These are phyloP conservation scores for Mucor plumbeus DNA, from an alignment of 371 early-diverging fungal species.

Conservation along the genomic window DNA sequence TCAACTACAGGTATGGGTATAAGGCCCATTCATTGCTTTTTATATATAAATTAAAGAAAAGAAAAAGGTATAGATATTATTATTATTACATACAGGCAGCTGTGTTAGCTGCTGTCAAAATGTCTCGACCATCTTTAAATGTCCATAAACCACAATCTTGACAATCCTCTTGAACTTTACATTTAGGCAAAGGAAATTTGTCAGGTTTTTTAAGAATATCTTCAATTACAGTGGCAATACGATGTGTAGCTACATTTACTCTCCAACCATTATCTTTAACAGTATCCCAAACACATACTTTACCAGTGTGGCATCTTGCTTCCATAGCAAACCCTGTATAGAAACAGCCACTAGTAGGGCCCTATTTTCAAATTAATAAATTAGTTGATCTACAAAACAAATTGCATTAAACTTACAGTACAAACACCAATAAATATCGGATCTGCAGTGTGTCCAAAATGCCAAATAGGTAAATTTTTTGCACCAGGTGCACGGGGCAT, in stretches of 20 bases:
- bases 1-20: no score
- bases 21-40: no score
- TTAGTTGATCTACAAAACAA: neutral
- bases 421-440: conserved; percentile 94
- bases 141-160: conserved; percentile 80
- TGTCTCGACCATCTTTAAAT: conserved; percentile 54
- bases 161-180: conserved; percentile 71
- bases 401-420: conserved; percentile 44
- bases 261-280: conserved; percentile 73
- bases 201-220: conserved; percentile 70
- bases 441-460: conserved; percentile 93
- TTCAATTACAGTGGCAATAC: conserved; percentile 81
- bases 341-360: conserved; percentile 82
- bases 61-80: no score
- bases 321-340: conserved; percentile 93
- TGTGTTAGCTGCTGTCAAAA: neutral
- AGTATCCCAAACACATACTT: conserved; percentile 74
- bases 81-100: neutral
- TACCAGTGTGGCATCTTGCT: conserved; percentile 59
- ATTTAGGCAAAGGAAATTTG: conserved; percentile 46
- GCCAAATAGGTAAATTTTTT: conserved; percentile 79
- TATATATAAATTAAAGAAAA: no score
- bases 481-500: conserved; percentile 66
- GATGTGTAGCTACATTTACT: conserved; percentile 78
- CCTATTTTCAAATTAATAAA: conserved; percentile 35